Evolutionary conservation across 345 rosid species (phyloP).

Genomic region (Tarenaya hassleriana): DNA sequence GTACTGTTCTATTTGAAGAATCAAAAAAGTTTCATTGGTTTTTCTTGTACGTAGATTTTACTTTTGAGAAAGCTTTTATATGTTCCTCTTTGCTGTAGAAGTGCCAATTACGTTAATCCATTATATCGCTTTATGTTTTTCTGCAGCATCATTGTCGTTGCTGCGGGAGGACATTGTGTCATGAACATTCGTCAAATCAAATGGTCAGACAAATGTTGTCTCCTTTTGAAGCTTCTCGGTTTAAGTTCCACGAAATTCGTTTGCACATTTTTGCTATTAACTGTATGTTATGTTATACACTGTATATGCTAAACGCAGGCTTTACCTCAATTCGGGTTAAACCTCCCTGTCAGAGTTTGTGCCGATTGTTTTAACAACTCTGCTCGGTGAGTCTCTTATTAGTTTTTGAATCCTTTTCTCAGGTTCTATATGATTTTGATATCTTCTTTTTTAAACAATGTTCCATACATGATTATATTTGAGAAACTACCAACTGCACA

Average conservation of each 20-base stretch:
- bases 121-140: neutral
- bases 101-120: neutral
- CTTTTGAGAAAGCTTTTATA: neutral
- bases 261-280: neutral
- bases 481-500: too few species aligned
- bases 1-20: too few species aligned
- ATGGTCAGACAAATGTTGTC: conserved; percentile 36
- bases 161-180: conserved; percentile 67
- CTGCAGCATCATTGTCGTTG: conserved; percentile 76
- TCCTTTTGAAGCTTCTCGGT: neutral
- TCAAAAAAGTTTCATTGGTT: neutral
- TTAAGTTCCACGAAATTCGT: conserved; percentile 1
- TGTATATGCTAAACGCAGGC: conserved; percentile 28
- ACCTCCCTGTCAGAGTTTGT: conserved; percentile 52
- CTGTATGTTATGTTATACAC: conserved; percentile 8
- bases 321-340: conserved; percentile 59
- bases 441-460: too few species aligned
- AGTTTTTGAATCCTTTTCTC: too few species aligned
- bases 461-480: too few species aligned
- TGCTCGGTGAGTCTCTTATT: conserved; percentile 31
- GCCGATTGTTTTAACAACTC: conserved; percentile 53
- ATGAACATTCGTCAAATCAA: conserved; percentile 66
- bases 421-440: too few species aligned
- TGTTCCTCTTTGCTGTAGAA: neutral
- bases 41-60: neutral